Conservation (phyloP, 2,329 filamentous ascomycete species). For the Exophiala phaeomuriformis region DNA sequence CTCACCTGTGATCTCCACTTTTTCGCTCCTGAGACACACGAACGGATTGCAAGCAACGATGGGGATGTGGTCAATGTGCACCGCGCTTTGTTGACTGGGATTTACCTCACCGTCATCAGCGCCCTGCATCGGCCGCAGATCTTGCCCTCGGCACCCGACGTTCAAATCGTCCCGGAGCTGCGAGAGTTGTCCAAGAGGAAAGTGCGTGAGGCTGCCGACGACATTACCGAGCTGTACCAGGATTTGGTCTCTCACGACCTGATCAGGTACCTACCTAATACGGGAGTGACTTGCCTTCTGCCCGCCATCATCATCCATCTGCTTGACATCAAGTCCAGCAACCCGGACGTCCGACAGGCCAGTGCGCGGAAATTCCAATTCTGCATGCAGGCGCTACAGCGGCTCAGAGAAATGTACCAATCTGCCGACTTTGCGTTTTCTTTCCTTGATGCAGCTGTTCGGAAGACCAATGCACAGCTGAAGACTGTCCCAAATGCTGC, state of each 20-base stretch:
- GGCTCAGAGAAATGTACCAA: conserved; percentile 79
- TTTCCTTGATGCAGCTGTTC: conserved; percentile 85
- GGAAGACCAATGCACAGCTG: conserved; percentile 57
- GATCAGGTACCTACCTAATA: conserved; percentile 75
- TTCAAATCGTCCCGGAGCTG: conserved; percentile 55
- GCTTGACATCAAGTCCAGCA: conserved; percentile 80
- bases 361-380: conserved; percentile 77
- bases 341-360: conserved; percentile 61
- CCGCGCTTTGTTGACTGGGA: conserved; percentile 82
- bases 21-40: conserved; percentile 42
- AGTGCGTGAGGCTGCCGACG: conserved; percentile 73
- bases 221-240: conserved; percentile 77
- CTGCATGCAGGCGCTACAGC: conserved; percentile 87
- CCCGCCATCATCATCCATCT: conserved; percentile 92
- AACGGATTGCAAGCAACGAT: conserved; percentile 53
- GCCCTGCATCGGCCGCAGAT: conserved; percentile 89
- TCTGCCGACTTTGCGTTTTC: conserved; percentile 94
- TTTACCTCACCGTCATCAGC: conserved; percentile 85
- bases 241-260: conserved; percentile 66
- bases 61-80: conserved; percentile 57
- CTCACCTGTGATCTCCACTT: conserved; percentile 68
- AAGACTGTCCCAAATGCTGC: neutral
- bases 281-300: conserved; percentile 81
- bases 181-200: conserved; percentile 76
- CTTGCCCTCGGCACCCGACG: conserved; percentile 61